Percentiles rank a stretch among this genome's conserved stretches.
These are phyloP conservation scores for Geotrichum citri-aurantii DNA, from an alignment of 1,139 yeast genomes.

Conservation along the genomic window DNA sequence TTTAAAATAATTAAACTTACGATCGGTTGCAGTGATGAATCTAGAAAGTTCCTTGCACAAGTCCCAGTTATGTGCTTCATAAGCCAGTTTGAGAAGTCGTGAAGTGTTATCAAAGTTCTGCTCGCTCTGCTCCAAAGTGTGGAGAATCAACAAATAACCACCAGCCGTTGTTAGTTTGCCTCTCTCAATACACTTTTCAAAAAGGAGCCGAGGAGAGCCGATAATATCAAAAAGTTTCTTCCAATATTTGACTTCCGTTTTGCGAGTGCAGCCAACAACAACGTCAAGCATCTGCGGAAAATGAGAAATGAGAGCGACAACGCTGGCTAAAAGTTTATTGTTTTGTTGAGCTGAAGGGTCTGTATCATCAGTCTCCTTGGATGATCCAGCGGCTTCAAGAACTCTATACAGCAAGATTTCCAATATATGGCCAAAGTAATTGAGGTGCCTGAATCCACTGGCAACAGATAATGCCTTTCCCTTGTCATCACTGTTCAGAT, in stretches of 20 bases:
- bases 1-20: constrained; percentile 17
- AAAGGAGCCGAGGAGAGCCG: constrained; percentile 38
- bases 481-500: constrained; percentile 27
- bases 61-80: constrained; percentile 34
- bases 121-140: constrained; percentile 25
- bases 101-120: constrained; percentile 26
- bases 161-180: constrained; percentile 40
- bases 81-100: constrained; percentile 34
- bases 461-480: constrained; percentile 34
- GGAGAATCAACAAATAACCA: constrained; percentile 39
- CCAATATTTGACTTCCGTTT: constrained; percentile 64
- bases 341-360: neutral
- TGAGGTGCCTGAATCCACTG: constrained; percentile 38
- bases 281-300: constrained; percentile 43
- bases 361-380: neutral
- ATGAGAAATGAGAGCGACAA: constrained; percentile 30
- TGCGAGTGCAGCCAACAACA: constrained; percentile 55
- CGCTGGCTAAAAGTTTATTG: constrained; percentile 19
- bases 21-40: constrained; percentile 38
- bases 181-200: constrained; percentile 35
- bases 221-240: constrained; percentile 42
- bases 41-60: constrained; percentile 39
- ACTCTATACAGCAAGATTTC: constrained; percentile 43
- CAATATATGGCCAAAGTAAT: constrained; percentile 46
- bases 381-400: constrained; percentile 27